Conservation (phyloP, 139 green algal genomes). For the Tetratostichococcus sp. region DNA sequence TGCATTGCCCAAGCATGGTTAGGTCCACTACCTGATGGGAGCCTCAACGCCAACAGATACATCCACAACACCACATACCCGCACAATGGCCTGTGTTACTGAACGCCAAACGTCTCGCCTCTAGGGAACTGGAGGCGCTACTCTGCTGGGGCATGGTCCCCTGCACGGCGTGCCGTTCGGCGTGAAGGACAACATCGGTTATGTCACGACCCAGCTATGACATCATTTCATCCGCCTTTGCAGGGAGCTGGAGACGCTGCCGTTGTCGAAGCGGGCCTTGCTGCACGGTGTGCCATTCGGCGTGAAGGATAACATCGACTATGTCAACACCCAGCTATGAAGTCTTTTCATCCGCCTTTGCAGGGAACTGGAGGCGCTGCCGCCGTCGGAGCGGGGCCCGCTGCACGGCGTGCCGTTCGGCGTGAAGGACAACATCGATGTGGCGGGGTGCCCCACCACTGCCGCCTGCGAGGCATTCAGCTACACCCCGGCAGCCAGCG, state of each 20-base stretch:
- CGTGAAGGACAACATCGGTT: constrained; percentile 84
- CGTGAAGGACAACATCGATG: constrained; percentile 83
- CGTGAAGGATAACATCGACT: constrained; percentile 85
- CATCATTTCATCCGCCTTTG: background rate
- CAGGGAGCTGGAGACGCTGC: constrained; percentile 24
- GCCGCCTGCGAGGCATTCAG: constrained; percentile 59
- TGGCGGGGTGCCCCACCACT: constrained; percentile 61
- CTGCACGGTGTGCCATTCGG: constrained; percentile 72
- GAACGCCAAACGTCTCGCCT: background rate
- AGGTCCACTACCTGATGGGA: too few species aligned
- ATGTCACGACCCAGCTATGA: background rate
- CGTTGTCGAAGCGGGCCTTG: constrained; percentile 17
- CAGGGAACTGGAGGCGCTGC: constrained; percentile 40
- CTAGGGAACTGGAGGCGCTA: background rate
- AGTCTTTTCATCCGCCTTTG: background rate
- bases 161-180: constrained; percentile 74
- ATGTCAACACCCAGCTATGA: background rate
- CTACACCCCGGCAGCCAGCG: constrained; percentile 38
- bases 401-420: constrained; percentile 72
- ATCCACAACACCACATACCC: too few species aligned
- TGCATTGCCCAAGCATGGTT: too few species aligned
- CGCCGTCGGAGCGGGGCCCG: constrained; percentile 18
- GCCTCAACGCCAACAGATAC: too few species aligned
- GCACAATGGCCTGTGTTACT: too few species aligned
- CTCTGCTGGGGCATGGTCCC: constrained; percentile 17